Evolutionary conservation across 306 rosid species (phyloP), one percentile per base, ranked within the genome.

Genomic region (Castanea mollissima): DNA sequence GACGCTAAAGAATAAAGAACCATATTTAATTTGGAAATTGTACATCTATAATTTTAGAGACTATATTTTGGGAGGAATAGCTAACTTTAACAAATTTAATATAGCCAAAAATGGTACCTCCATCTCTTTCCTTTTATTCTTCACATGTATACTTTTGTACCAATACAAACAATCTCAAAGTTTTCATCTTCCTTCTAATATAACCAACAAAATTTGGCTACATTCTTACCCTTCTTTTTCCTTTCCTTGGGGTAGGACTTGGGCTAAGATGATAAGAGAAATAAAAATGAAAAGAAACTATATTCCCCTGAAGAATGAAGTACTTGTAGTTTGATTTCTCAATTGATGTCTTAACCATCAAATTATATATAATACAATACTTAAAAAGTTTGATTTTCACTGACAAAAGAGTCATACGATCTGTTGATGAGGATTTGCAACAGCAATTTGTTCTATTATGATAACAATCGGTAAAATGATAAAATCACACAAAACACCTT

Each of bases 371-470:
- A 68, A 19, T 49, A 68, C 9, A 35, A 35, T 34, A 67, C 71
- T 32, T 13, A 9, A 67, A 49, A 15, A 34, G 49, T 18, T n/a
- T 9, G 72, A 68, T 68, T 32, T 67, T 68, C 27, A n/a, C 72
- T 68, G 35, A n/a, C 72, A n/a, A 68, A 68, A 68, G 72, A 68
- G 72, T 19, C 51, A 68, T 34, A 68, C 11, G 54, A 49, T n/a
- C 51, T 74, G 19, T 71, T 62, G 56, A 73, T 73, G 74, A 79
- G 60, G 63, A 68, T 78, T 52, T 69, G 55, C 25, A 23, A 55
- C 44, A 49, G 11, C 54, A 49, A 49, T 49, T 49, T 49, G 46
- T 49, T 10, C 54, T 12, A 49, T 2, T 70, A 73, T 55, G 27
- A 69, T 15, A 55, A 78, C 69, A 69, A 75, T 46, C 65, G 2